Conservation (phyloP, 768 basidiomycete genomes). For the Gloeophyllum trabeum region DNA sequence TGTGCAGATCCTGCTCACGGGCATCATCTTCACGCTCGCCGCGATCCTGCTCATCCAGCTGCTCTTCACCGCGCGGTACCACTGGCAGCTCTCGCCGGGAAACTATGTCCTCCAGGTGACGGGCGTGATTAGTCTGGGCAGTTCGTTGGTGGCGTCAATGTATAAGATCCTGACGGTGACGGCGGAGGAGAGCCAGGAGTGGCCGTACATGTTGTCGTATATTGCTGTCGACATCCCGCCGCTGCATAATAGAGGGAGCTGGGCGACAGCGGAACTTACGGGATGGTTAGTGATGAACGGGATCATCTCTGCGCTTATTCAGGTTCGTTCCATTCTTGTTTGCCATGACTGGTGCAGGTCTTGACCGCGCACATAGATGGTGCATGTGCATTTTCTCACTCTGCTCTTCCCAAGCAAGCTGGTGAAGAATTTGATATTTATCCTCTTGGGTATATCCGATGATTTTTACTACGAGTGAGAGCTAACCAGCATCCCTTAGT, state of each 20-base stretch:
- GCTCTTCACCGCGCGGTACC: constrained; percentile 90
- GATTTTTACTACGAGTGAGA: not conserved
- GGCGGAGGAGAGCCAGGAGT: constrained; percentile 50
- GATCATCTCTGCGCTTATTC: constrained; percentile 70
- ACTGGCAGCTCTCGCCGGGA: constrained; percentile 85
- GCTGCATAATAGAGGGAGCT: constrained; percentile 26
- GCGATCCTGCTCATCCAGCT: constrained; percentile 84
- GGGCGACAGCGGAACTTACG: constrained; percentile 54
- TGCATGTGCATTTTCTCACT: constrained; percentile 96
- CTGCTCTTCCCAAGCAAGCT: constrained; percentile 86
- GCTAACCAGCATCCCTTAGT: constrained; percentile 49
- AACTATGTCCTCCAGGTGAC: constrained; percentile 88
- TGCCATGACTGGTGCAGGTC: too few species aligned
- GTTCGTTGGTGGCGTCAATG: constrained; percentile 67
- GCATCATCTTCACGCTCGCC: constrained; percentile 76
- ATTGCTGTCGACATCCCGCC: constrained; percentile 74
- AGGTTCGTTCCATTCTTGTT: too few species aligned
- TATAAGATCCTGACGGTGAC: constrained; percentile 58
- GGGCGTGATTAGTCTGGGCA: constrained; percentile 70
- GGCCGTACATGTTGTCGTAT: constrained; percentile 97
- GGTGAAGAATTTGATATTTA: constrained; percentile 79
- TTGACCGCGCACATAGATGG: constrained; percentile 27
- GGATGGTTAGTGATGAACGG: constrained; percentile 88
- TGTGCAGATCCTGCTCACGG: constrained; percentile 79
- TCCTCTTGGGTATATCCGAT: constrained; percentile 37